These are phyloP conservation scores for Mycena alexandri DNA, from an alignment of 768 basidiomycete genomes.

Conservation along the genomic window DNA sequence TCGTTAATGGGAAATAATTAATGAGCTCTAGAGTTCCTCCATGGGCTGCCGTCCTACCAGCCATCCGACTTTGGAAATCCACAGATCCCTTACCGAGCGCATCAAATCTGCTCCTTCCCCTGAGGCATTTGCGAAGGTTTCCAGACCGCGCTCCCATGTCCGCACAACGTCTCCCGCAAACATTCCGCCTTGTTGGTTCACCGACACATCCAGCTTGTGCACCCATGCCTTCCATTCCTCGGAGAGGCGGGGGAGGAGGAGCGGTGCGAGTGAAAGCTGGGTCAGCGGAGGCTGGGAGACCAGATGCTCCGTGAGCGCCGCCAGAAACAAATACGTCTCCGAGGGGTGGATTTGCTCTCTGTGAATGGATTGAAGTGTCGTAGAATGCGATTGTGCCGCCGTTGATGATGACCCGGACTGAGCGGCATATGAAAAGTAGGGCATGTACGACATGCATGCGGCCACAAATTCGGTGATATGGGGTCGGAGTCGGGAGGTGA, in stretches of 20 bases:
- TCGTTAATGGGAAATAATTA: not conserved
- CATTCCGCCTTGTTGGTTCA: constrained; percentile 84
- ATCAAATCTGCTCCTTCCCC: constrained; percentile 54
- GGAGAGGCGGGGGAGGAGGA: constrained; percentile 72
- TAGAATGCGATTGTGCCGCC: constrained; percentile 55
- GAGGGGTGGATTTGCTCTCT: constrained; percentile 78
- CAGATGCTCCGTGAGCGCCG: constrained; percentile 75
- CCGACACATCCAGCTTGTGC: constrained; percentile 72
- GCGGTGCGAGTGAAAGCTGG: constrained; percentile 67
- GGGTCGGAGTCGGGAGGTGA: constrained; percentile 79
- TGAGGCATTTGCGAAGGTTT: constrained; percentile 72
- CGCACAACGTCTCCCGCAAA: constrained; percentile 79
- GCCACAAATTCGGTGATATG: constrained; percentile 84
- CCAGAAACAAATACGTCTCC: constrained; percentile 81
- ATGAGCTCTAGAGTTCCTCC: constrained; percentile 29
- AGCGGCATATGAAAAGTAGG: constrained; percentile 81
- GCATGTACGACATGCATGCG: constrained; percentile 83
- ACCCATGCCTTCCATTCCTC: constrained; percentile 89
- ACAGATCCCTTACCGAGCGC: constrained; percentile 64
- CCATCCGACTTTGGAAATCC: constrained; percentile 86
- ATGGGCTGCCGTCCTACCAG: constrained; percentile 65
- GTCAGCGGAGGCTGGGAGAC: constrained; percentile 76
- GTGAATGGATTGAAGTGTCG: constrained; percentile 62
- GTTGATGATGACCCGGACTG: constrained; percentile 41
- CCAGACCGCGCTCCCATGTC: constrained; percentile 77